phyloP scores from a whole-genome alignment of 176 grass and related monocot genomes.

The Alopecurus myosuroides region DNA sequence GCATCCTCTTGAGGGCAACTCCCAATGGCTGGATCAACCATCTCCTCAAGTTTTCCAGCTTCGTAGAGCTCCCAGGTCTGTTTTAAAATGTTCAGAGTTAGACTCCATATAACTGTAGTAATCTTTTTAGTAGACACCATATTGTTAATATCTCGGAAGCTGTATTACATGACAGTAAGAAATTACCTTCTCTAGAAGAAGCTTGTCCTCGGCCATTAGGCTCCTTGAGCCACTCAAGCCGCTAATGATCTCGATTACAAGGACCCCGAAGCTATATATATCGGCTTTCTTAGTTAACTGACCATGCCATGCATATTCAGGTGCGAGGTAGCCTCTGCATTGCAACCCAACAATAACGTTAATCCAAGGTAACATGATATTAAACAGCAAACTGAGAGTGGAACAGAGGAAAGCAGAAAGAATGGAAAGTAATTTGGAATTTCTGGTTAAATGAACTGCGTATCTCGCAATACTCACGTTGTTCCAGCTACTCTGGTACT shows the following conservation, averaged over 20 bases:
- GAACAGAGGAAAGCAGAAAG: background rate
- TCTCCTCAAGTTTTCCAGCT: slow-evolving; percentile 54
- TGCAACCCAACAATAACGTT: background rate
- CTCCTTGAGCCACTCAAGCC: slow-evolving; percentile 66
- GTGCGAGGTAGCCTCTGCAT: slow-evolving; percentile 93
- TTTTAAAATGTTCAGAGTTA: slow-evolving; percentile 29
- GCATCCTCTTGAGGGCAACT: slow-evolving; percentile 77
- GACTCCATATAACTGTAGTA: background rate
- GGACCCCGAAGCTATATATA: slow-evolving; percentile 87
- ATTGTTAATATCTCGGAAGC: background rate
- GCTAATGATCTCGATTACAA: slow-evolving; percentile 70
- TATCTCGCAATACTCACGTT: slow-evolving; percentile 50
- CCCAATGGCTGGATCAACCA: slow-evolving; percentile 42
- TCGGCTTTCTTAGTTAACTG: slow-evolving; percentile 94
- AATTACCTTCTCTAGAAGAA: slow-evolving; percentile 78
- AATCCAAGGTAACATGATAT: background rate
- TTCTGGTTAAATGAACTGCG: background rate
- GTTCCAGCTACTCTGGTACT: slow-evolving; percentile 95
- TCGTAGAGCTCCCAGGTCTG: slow-evolving; percentile 78
- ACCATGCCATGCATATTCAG: slow-evolving; percentile 94
- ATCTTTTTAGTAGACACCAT: background rate
- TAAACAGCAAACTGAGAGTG: background rate
- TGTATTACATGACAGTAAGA: background rate
- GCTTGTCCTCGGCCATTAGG: slow-evolving; percentile 46
- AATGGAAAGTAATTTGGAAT: background rate